Conservation (phyloP, 164 flowering plant genomes). For the Berberis thunbergii region DNA sequence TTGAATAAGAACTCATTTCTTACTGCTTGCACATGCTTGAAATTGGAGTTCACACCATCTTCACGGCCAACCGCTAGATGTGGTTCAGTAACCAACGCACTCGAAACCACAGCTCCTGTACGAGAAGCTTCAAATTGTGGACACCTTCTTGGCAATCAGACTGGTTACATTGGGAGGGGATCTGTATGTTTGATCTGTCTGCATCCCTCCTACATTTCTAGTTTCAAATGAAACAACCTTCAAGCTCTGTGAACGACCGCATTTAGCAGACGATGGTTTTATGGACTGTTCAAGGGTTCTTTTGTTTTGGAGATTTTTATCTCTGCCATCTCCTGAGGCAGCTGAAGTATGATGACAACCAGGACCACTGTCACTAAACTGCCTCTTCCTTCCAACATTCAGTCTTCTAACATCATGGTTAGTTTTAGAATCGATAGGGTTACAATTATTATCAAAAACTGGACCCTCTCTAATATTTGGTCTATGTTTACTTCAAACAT, state of each 20-base stretch:
- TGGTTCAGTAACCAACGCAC: constrained; percentile 9
- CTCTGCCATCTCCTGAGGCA: constrained; percentile 3
- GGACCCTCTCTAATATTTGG: constrained; percentile 7
- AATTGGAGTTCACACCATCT: constrained; percentile 5
- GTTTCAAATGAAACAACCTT: constrained; percentile 5
- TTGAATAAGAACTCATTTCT: constrained; percentile 3
- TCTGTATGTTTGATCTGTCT: not conserved
- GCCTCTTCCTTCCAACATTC: constrained; percentile 18
- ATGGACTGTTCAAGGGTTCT: constrained; percentile 5
- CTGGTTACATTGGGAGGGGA: not conserved
- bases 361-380: constrained; percentile 17
- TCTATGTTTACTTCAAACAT: no score
- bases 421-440: constrained; percentile 2
- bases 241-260: constrained; percentile 3
- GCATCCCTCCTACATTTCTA: constrained; percentile 5
- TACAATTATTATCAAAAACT: not conserved
- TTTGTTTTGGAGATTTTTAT: constrained; percentile 9
- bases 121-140: constrained; percentile 2
- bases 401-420: not conserved
- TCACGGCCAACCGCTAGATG: constrained; percentile 6
- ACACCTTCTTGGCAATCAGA: constrained; percentile 1
- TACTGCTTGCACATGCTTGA: constrained; percentile 22
- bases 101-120: constrained; percentile 7
- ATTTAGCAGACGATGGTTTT: constrained; percentile 10
- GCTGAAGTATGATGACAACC: constrained; percentile 4